Base-by-base conservation (phyloP, 106 monocot genomes). In the Ottelia alismoides region DNA sequence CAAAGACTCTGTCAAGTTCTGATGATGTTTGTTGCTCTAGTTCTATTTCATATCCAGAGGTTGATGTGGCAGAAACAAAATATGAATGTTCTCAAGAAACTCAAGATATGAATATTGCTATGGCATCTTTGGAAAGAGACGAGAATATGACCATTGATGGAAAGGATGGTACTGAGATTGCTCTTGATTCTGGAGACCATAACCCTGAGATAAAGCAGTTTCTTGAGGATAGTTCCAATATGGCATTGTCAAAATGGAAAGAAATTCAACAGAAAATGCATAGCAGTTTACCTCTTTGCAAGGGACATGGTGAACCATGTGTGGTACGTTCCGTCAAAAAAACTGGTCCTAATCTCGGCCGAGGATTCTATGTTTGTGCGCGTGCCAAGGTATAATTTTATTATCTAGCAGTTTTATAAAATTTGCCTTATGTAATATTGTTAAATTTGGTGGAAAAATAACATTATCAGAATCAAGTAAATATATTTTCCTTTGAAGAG, bases 281-380 rank as follows among this genome's bases (percentile, higher is more conserved):
- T 29, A 85, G 45, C 45, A 98, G 71, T 54, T 49, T 98, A 70
- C 96, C 96, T 50, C 74, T 82, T 27, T 98, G 96, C 67, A 96
- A 76, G 66, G 89, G 89, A 1, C 96, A 98, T 70, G 52, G 62
- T 51, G 96, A 98, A 77, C 96, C 96, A 12, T 98, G 96, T 77
- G 89, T 98, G 72, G 74, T 89, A 49, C 85, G 96, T 55, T 79
- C 67, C 27, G 96, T 98, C 27, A 98, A 88, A 68, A 94, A 76
- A 61, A 24, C 74, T 62, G 96, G 96, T 27, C 64, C 90, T 46
- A 98, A 98, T 77, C 60, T 75, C 48, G 96, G 96, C 46, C 78
- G 89, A n/a, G 57, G 75, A 30, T 98, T 98, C 61, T 90, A 98
- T 60, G 82, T 82, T 22, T 98, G 96, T 76, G 69, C 89, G 56